Base-by-base conservation (phyloP, 306 rosid genomes). In the Dryas octopetala region DNA sequence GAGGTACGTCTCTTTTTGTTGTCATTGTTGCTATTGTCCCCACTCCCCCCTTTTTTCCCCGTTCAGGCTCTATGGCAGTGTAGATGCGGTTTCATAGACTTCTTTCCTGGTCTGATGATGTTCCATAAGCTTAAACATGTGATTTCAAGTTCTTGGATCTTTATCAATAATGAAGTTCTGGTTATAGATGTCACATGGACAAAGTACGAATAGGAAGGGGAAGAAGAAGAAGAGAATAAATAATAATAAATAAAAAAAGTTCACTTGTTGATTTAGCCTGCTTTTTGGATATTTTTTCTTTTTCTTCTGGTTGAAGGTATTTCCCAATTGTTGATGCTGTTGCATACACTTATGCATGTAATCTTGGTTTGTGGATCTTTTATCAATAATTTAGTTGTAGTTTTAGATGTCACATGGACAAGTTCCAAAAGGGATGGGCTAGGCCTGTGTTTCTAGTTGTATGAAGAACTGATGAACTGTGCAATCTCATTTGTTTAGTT, bases 1-100 rank as follows among this genome's bases (percentile, higher is more conserved):
- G 70, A 90, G 92, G 98, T 92, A 85, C 60, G 73, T 72, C 32
- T n/a, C 23, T 41, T 61, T 49, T 11, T 61, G 19, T 50, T 70
- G 53, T 67, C 45, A 32, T 16, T 15, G 62, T 73, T 49, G 12
- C 17, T 59, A 6, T 41, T 19, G 40, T 38, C 46, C 10, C 23
- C 44, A 66, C 11, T 53, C 12, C 46, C 38, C 38, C 38, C 38
- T 32, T 66, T 19, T 43, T 75, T 52, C 17, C 66, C 66, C 17
- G 26, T 28, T 28, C 12, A 60, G 65, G 9, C 44, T 60, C 65
- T 60, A 60, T 60, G 65, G 41, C n/a, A 12, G 44, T 60, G 44
- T 12, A 60, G 53, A 49, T 49, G 49, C 15, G 11, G 53, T 49
- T 32, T 2, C 38, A 32, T 2, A 32, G 38, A 32, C 38, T 32